Evolutionary conservation across 2,329 filamentous ascomycete species (phyloP).

Genomic region (Beauveria medogensis): DNA sequence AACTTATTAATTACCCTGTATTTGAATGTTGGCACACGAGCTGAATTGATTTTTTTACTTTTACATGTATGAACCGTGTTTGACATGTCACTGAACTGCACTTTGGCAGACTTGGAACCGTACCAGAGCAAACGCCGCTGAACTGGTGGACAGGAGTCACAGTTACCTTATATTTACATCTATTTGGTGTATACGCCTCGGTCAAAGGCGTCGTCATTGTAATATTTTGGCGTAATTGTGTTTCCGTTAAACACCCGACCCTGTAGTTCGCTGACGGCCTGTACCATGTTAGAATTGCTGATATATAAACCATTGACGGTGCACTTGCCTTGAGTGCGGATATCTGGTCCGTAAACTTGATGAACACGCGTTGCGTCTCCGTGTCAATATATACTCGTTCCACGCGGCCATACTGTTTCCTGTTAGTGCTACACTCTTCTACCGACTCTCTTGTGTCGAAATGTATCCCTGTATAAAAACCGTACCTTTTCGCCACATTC

Average conservation of each 20-base stretch:
- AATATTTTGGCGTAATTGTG: constrained; percentile 73
- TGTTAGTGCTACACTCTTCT: not conserved
- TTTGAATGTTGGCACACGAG: constrained; percentile 20
- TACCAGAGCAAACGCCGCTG: not conserved
- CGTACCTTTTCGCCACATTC: constrained; percentile 73
- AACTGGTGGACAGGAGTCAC: too few relatives aligned
- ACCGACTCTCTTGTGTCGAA: too few relatives aligned
- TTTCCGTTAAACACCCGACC: constrained; percentile 86
- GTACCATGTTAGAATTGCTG: not conserved
- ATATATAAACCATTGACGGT: not conserved
- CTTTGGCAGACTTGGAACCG: not conserved
- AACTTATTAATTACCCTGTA: constrained; percentile 37
- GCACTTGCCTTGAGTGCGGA: constrained; percentile 66
- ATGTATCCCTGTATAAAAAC: not conserved
- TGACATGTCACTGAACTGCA: not conserved
- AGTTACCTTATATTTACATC: not conserved
- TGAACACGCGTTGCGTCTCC: constrained; percentile 64
- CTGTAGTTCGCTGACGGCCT: constrained; percentile 86
- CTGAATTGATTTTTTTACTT: constrained; percentile 10
- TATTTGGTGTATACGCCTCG: constrained; percentile 42
- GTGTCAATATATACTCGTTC: constrained; percentile 71
- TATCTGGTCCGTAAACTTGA: constrained; percentile 82
- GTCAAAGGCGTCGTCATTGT: constrained; percentile 76
- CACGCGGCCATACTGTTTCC: constrained; percentile 65
- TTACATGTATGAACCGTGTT: not conserved